phyloP scores from a whole-genome alignment of 805 yeast species.

The Schizosaccharomyces cryophilus region DNA sequence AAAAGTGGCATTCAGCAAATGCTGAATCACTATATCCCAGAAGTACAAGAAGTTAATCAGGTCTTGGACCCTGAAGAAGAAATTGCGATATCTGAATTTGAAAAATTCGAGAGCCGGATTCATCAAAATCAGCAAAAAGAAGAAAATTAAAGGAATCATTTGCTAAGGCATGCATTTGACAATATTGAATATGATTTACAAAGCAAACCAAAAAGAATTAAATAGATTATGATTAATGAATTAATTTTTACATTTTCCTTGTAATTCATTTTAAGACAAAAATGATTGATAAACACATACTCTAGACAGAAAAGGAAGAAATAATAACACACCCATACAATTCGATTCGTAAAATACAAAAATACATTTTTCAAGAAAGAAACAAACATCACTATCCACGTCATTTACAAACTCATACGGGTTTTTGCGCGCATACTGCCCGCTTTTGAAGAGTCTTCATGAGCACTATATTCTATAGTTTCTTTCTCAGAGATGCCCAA shows the following conservation, averaged over 20 bases:
- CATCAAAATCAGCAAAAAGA: constrained; percentile 11
- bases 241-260: too few species aligned
- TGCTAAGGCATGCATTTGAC: too few species aligned
- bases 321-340: background rate
- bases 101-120: constrained; percentile 46
- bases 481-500: constrained; percentile 52
- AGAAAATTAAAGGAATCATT: background rate
- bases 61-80: constrained; percentile 57
- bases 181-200: too few species aligned
- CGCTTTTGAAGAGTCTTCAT: constrained; percentile 8
- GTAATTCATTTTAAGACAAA: background rate
- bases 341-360: background rate
- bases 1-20: constrained; percentile 92
- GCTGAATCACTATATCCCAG: constrained; percentile 92
- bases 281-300: background rate
- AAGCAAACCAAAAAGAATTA: too few species aligned
- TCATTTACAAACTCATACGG: constrained; percentile 4
- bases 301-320: too few species aligned
- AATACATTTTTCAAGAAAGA: background rate
- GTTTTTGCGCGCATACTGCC: constrained; percentile 9
- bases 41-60: constrained; percentile 70
- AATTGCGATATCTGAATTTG: constrained; percentile 60
- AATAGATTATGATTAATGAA: too few species aligned
- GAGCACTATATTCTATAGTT: constrained; percentile 44
- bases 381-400: too few species aligned